Base-by-base conservation (phyloP, 768 basidiomycete genomes). In the Lactifluus subvellereus region DNA sequence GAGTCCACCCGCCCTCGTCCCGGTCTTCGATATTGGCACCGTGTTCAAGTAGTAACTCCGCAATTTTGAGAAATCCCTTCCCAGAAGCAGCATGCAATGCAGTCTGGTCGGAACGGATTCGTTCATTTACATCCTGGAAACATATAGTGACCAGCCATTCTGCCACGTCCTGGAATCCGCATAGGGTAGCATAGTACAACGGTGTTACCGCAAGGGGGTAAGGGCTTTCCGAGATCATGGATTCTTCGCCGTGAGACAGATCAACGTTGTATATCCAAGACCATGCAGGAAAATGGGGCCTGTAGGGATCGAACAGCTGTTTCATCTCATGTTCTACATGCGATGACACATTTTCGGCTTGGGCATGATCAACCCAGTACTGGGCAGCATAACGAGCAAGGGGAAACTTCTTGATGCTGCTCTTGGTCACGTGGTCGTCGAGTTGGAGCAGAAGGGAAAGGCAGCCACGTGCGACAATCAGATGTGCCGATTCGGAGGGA, bases 361-460 rank as follows among this genome's bases (percentile, higher is more conserved):
- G 37, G 0, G 49, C 54, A 10, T 61, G 54, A 2, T 20, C 38
- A 0, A 48, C 13, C 60, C 54, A 61, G 35, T 57, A 18, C 6
- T 4, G 10, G 7, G 47, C 60, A 10, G 60, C 60, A 43, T 61
- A 61, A 7, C 3, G 7, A 22, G 51, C 51, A 16, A 60, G 59
- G 4, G 51, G 59, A 6, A 35, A 38, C 1, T 50, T 8, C 16
- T 57, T 6, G 9, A 56, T 13, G 4, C 1, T 2, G 6, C 8
- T 9, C 9, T 38, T 16, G 32, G 37, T 57, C n/a, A 61, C 32
- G 30, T 42, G 40, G 3, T 47, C 6, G 51, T 54, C 54, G 9
- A 42, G 35, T 4, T 53, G 45, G 14, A 61, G 47, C 1, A 55
- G 16, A 18, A 55, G 6, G 0, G 35, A 35, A n/a, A 60, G 43